Evolutionary conservation across 2,329 filamentous ascomycete species (phyloP).

Genomic region (Alternaria arbusti): DNA sequence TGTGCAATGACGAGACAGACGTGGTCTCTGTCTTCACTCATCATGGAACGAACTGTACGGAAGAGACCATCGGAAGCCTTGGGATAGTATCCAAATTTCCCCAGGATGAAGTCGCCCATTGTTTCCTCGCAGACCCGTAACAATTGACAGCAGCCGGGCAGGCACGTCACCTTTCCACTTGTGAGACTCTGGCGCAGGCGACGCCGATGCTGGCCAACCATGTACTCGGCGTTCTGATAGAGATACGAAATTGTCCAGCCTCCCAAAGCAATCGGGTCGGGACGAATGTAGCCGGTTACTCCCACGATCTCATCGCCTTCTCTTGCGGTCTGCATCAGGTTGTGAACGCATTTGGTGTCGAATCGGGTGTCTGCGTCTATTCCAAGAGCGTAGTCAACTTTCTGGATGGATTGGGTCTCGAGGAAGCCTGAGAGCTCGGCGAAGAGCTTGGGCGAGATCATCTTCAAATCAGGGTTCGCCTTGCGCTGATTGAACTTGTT

Average conservation of each 20-base stretch:
- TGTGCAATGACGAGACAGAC: conserved; percentile 4
- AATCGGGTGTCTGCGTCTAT: conserved; percentile 9
- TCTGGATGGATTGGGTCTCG: neutral
- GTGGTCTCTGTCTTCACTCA: conserved; percentile 12
- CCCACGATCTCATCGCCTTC: conserved; percentile 4
- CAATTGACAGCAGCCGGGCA: conserved; percentile 8
- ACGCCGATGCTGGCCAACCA: conserved; percentile 7
- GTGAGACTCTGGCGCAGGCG: conserved; percentile 8
- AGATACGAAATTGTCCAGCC: neutral
- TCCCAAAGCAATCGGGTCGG: neutral
- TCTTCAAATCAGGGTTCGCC: neutral
- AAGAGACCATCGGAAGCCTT: conserved; percentile 5
- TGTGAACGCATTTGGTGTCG: conserved; percentile 1
- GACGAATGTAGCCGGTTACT: conserved; percentile 3
- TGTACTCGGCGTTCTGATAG: conserved; percentile 10
- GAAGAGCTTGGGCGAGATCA: conserved; percentile 1
- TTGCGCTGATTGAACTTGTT: conserved; percentile 6
- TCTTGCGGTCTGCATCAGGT: conserved; percentile 3
- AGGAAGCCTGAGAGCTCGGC: conserved; percentile 1
- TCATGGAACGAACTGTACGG: conserved; percentile 6
- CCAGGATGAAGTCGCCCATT: conserved; percentile 1
- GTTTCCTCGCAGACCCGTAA: conserved; percentile 1
- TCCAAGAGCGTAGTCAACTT: conserved; percentile 2
- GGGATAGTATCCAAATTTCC: conserved; percentile 6
- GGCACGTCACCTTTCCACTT: conserved; percentile 4